Evolutionary conservation across 2,329 filamentous ascomycete genomes (phyloP).

Genomic region (Ramichloridium luteum): DNA sequence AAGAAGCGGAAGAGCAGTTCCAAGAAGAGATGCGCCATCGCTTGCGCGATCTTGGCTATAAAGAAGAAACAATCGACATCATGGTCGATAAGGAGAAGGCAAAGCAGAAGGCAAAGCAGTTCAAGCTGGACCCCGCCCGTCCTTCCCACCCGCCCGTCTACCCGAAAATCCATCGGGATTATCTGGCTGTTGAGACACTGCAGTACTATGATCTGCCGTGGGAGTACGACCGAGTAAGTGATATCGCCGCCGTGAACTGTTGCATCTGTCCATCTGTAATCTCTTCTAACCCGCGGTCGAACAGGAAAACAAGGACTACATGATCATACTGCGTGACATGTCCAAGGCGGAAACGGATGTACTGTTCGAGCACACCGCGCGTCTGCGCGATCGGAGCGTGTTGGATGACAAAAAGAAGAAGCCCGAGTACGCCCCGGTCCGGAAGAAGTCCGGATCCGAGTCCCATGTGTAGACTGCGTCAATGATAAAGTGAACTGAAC

Average conservation of each 20-base stretch:
- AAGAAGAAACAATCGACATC: slow-evolving; percentile 36
- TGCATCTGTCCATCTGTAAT: too few relatives aligned
- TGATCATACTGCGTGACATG: slow-evolving; percentile 40
- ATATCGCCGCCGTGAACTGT: too few relatives aligned
- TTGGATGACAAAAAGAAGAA: slow-evolving; percentile 33
- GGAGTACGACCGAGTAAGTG: slow-evolving; percentile 36
- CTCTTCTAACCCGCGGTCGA: too few relatives aligned
- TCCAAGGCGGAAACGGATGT: slow-evolving; percentile 36
- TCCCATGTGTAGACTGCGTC: too few relatives aligned
- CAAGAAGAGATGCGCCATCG: slow-evolving; percentile 35
- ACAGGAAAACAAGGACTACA: slow-evolving; percentile 34
- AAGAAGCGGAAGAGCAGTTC: too few relatives aligned
- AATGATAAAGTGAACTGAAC: too few relatives aligned
- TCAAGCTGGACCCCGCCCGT: slow-evolving; percentile 13
- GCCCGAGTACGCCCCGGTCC: slow-evolving; percentile 35
- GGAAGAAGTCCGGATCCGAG: too few relatives aligned
- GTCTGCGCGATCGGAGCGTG: slow-evolving; percentile 30
- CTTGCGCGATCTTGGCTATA: slow-evolving; percentile 33
- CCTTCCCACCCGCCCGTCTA: slow-evolving; percentile 29
- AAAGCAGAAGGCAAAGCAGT: slow-evolving; percentile 14
- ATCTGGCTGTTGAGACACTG: slow-evolving; percentile 35
- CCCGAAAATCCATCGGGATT: slow-evolving; percentile 35
- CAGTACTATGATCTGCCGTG: slow-evolving; percentile 37
- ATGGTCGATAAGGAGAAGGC: slow-evolving; percentile 37
- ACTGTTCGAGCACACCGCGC: slow-evolving; percentile 39